Percentiles rank a stretch among this genome's conserved stretches.
Conservation (phyloP, 148 eudicot genomes). For the Pouteria glomerata region DNA sequence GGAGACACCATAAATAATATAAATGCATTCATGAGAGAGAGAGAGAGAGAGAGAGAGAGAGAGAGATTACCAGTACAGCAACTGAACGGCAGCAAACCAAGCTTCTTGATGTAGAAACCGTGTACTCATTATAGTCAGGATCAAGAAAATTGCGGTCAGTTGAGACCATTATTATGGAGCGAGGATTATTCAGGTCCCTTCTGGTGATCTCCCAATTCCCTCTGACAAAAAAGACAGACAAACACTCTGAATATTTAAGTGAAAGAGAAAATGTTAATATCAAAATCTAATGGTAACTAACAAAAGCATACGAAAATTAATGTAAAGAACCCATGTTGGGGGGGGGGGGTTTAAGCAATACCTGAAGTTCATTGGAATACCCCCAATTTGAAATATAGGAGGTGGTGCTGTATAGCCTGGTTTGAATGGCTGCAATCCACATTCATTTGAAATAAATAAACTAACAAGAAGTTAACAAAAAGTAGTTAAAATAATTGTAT, state of each 20-base stretch:
- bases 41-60: constrained; percentile 21
- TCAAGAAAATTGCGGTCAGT: constrained; percentile 39
- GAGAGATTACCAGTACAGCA: constrained; percentile 53
- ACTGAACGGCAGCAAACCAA: constrained; percentile 48
- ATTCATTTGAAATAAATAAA: not conserved
- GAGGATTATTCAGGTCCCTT: constrained; percentile 53
- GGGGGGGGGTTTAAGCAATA: constrained; percentile 13
- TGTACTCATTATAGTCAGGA: constrained; percentile 44
- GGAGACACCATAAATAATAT: not conserved
- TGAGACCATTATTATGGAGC: constrained; percentile 43
- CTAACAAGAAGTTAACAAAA: too few species aligned
- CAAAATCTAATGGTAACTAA: not conserved
- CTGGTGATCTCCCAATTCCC: constrained; percentile 69
- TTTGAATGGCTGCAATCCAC: constrained; percentile 53
- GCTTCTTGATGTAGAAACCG: constrained; percentile 57
- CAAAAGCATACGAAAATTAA: not conserved
- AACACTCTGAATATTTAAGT: not conserved
- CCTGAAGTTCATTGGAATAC: constrained; percentile 66
- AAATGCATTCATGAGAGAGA: not conserved
- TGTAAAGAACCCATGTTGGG: not conserved
- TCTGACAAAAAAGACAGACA: constrained; percentile 32
- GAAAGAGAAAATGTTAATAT: not conserved
- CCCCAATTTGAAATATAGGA: constrained; percentile 57
- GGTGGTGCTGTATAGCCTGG: constrained; percentile 96
- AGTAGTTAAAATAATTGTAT: not conserved